Evolutionary conservation across 768 basidiomycete species (phyloP).

Genomic region (Boletus sp.): DNA sequence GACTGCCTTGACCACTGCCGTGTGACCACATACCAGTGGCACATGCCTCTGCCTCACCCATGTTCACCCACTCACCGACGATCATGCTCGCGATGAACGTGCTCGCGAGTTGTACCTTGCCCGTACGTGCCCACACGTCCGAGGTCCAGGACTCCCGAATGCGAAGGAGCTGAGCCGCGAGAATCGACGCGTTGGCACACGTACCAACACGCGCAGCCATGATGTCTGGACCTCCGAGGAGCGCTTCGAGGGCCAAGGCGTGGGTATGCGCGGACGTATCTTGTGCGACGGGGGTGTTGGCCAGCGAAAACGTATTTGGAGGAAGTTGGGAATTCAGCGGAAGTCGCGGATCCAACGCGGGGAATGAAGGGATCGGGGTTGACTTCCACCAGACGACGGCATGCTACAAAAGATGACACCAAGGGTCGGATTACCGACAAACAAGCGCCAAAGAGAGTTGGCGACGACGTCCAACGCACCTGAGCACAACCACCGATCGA

Average conservation of each 20-base stretch:
- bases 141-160: conserved; percentile 76
- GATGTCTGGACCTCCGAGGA: conserved; percentile 73
- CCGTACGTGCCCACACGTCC: conserved; percentile 78
- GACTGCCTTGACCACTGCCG: conserved; percentile 22
- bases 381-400: conserved; percentile 89
- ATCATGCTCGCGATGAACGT: conserved; percentile 72
- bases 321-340: conserved; percentile 69
- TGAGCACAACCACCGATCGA: conserved; percentile 79
- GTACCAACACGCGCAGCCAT: conserved; percentile 78
- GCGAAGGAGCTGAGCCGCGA: conserved; percentile 73
- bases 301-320: conserved; percentile 63
- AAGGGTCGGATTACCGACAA: conserved; percentile 4
- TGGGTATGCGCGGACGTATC: conserved; percentile 82
- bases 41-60: conserved; percentile 76
- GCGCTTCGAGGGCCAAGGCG: conserved; percentile 69
- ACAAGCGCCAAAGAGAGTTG: background rate
- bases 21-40: conserved; percentile 80
- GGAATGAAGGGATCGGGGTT: conserved; percentile 68
- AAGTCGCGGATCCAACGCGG: conserved; percentile 68
- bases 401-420: conserved; percentile 37
- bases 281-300: conserved; percentile 72
- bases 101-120: conserved; percentile 74
- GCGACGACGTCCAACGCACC: conserved; percentile 37
- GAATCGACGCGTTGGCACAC: conserved; percentile 64
- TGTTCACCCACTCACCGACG: conserved; percentile 66